Evolutionary conservation across 768 basidiomycete genomes (phyloP).

Genomic region (Trametes elegans): DNA sequence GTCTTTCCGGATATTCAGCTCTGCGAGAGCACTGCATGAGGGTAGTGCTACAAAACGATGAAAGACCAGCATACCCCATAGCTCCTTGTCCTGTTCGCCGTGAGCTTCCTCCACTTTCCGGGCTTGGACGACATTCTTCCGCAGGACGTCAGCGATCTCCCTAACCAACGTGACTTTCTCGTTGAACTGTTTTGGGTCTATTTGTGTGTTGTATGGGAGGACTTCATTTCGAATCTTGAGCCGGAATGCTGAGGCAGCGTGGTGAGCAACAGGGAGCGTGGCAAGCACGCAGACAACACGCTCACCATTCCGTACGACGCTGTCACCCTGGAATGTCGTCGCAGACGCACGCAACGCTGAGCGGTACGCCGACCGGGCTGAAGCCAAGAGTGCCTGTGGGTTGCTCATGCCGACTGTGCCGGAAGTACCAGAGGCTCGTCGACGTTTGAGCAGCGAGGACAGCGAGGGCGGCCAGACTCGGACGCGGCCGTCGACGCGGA

Average conservation of each 20-base stretch:
- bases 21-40: slow-evolving; percentile 39
- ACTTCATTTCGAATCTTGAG: slow-evolving; percentile 65
- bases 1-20: slow-evolving; percentile 68
- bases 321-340: slow-evolving; percentile 61
- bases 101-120: slow-evolving; percentile 39
- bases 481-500: neutral
- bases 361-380: slow-evolving; percentile 74
- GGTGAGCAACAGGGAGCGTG: slow-evolving; percentile 8
- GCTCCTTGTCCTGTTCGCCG: slow-evolving; percentile 38
- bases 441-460: too few species aligned
- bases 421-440: too few species aligned
- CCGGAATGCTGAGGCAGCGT: slow-evolving; percentile 57
- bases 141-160: slow-evolving; percentile 72
- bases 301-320: slow-evolving; percentile 24
- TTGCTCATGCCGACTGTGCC: slow-evolving; percentile 24
- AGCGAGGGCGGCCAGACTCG: too few species aligned
- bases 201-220: slow-evolving; percentile 37
- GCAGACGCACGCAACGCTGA: slow-evolving; percentile 65
- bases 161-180: slow-evolving; percentile 56
- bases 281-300: slow-evolving; percentile 16
- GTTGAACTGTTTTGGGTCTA: slow-evolving; percentile 49
- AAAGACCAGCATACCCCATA: slow-evolving; percentile 51
- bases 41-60: neutral
- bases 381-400: slow-evolving; percentile 45
- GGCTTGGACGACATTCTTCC: slow-evolving; percentile 87